These are phyloP conservation scores for Suillus sp. DNA, from an alignment of 768 basidiomycete genomes.

Conservation along the genomic window DNA sequence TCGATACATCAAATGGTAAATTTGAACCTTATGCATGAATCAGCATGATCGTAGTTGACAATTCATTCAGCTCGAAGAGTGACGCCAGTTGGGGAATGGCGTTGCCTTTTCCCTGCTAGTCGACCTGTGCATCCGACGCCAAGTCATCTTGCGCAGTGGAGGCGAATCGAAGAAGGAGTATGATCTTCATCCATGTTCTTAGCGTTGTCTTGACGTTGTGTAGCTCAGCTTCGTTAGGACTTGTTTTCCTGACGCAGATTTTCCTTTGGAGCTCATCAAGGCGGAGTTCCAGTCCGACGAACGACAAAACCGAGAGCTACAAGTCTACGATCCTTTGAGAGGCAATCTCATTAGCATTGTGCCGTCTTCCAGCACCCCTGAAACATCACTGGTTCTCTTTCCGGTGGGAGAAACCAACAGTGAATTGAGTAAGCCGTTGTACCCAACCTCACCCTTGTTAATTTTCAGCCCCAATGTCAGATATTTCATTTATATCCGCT, in stretches of 20 bases:
- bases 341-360: slow-evolving; percentile 56
- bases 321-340: slow-evolving; percentile 55
- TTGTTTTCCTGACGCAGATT: slow-evolving; percentile 70
- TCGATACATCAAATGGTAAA: slow-evolving; percentile 32
- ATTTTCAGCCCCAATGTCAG: slow-evolving; percentile 12
- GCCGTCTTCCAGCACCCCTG: slow-evolving; percentile 27
- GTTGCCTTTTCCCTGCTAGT: slow-evolving; percentile 61
- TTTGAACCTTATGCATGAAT: slow-evolving; percentile 1
- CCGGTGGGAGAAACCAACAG: slow-evolving; percentile 61
- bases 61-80: slow-evolving; percentile 33
- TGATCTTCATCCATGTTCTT: slow-evolving; percentile 5
- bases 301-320: slow-evolving; percentile 34
- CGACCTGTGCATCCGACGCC: slow-evolving; percentile 34
- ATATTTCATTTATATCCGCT: slow-evolving; percentile 50
- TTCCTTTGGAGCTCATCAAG: slow-evolving; percentile 67
- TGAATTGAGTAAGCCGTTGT: slow-evolving; percentile 57
- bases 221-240: slow-evolving; percentile 76
- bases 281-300: slow-evolving; percentile 55
- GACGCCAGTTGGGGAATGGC: slow-evolving; percentile 32
- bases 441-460: background rate
- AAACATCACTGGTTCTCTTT: slow-evolving; percentile 48
- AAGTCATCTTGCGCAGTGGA: slow-evolving; percentile 34
- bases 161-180: slow-evolving; percentile 70
- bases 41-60: slow-evolving; percentile 12
- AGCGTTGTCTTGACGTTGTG: slow-evolving; percentile 5